Base-by-base conservation (phyloP, 1,284 basidiomycete species). In the Takashimella tepidaria region DNA sequence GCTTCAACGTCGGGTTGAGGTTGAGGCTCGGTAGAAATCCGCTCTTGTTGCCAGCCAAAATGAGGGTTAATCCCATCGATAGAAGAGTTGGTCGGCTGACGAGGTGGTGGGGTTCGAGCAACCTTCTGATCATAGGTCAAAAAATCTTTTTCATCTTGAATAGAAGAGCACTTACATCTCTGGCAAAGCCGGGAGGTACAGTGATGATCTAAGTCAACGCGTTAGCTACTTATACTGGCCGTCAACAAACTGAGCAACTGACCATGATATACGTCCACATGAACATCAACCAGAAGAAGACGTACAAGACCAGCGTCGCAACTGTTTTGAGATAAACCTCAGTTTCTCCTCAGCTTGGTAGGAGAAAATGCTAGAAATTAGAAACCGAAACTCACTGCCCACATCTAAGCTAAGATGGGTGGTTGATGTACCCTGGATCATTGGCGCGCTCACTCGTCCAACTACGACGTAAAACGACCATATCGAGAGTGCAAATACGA, bases 251-350 rank as follows among this genome's bases (percentile, higher is more conserved):
- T 3, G 22, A 8, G 6, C 3, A 11, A 56, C 72, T 45, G 52
- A 86, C 87, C 79, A 80, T 84, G 19, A 79, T 56, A 70, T 89
- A 90, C 3, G 82, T 78, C 86, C 87, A 88, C 0, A 83, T 51
- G 76, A 83, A 81, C 81, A 88, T 84, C n/a, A 84, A 58, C 50
- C 80, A 83, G 13, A 89, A 64, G 2, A 86, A 57, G 40, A 77
- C 77, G 62, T 84, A 88, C 2, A 82, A 78, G 0, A 80, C 76
- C 25, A 87, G 64, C 45, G 84, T 78, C 0, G 77, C 82, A 54
- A 85, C 86, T 88, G 31, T 31, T 19, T 42, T 49, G 51, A 41
- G 46, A 20, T 53, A 21, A n/a, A 5, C 16, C 6, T 16, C 23
- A 37, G 6, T 24, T 27, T 45, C 1, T 21, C 42, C 8, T 45